Conservation (phyloP, 176 grass and related monocot species). For the Canna indica region DNA sequence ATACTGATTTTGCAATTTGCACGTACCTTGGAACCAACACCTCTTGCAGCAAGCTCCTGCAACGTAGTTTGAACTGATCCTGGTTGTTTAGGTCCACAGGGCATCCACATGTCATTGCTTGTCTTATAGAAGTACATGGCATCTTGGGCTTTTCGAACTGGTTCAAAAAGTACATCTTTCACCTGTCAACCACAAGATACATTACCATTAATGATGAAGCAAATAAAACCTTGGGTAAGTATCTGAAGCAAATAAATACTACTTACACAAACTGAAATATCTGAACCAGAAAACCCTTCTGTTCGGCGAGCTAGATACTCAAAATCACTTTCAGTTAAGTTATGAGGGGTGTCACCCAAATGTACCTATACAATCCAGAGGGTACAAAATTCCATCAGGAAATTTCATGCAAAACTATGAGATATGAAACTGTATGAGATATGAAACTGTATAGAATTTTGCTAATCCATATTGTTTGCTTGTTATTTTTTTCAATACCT, state of each 20-base stretch:
- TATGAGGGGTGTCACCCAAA: constrained; percentile 91
- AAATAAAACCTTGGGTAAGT: background rate
- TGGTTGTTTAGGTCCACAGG: constrained; percentile 71
- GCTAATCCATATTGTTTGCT: background rate
- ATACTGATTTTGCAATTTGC: background rate
- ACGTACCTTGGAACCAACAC: constrained; percentile 62
- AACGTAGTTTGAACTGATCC: constrained; percentile 74
- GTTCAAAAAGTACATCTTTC: constrained; percentile 92
- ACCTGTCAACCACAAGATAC: constrained; percentile 34
- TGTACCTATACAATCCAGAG: constrained; percentile 44
- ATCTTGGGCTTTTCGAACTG: constrained; percentile 92
- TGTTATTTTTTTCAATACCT: constrained; percentile 33
- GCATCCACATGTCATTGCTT: constrained; percentile 68
- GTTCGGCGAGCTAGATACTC: constrained; percentile 65
- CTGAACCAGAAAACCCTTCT: constrained; percentile 92
- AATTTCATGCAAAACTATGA: background rate
- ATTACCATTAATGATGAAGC: background rate
- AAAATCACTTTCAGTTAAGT: constrained; percentile 83
- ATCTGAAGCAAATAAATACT: background rate
- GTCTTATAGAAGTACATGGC: constrained; percentile 81
- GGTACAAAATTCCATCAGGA: background rate
- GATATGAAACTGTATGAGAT: background rate
- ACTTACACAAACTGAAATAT: constrained; percentile 95
- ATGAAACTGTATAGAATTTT: background rate
- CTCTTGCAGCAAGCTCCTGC: constrained; percentile 70